A percentile compares a stretch with the other conserved stretches of the same genome.
Conservation (phyloP, 371 early-diverging fungal genomes). For the Blastocladiella emersonii region DNA sequence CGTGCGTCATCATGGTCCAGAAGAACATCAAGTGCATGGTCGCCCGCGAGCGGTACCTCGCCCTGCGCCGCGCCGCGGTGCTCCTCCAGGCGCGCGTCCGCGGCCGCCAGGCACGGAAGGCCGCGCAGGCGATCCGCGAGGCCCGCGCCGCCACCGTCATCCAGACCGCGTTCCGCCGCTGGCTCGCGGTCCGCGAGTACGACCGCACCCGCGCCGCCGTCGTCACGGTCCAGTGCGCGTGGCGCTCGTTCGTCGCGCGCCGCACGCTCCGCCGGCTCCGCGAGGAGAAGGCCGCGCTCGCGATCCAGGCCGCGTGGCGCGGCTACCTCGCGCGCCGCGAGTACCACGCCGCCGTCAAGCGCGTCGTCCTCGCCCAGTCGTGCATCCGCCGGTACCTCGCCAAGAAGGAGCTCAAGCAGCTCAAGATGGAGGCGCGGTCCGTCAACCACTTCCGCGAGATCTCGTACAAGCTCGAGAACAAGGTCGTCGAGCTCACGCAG, state of each 20-base stretch:
- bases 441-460: slow-evolving; percentile 82
- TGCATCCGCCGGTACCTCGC: slow-evolving; percentile 61
- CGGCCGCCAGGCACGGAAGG: slow-evolving; percentile 48
- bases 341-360: slow-evolving; percentile 28
- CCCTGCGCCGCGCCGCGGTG: slow-evolving; percentile 38
- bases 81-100: slow-evolving; percentile 69
- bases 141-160: slow-evolving; percentile 57
- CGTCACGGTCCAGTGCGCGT: slow-evolving; percentile 20
- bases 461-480: slow-evolving; percentile 83
- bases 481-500: slow-evolving; percentile 89
- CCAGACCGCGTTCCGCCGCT: slow-evolving; percentile 55
- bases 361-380: slow-evolving; percentile 61
- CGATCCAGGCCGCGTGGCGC: slow-evolving; percentile 37
- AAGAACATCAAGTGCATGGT: slow-evolving; percentile 71
- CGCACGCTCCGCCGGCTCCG: slow-evolving; percentile 33
- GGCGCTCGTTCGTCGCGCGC: slow-evolving; percentile 30
- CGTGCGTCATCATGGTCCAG: slow-evolving; percentile 71
- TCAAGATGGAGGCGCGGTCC: slow-evolving; percentile 71
- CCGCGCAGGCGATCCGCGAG: slow-evolving; percentile 39
- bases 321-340: slow-evolving; percentile 36
- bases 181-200: slow-evolving; percentile 42
- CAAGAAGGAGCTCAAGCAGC: slow-evolving; percentile 32
- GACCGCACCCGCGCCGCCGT: slow-evolving; percentile 19
- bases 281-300: slow-evolving; percentile 51
- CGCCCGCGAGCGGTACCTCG: slow-evolving; percentile 49